These are phyloP conservation scores for Suillus placidus DNA, from an alignment of 768 basidiomycete species.

Conservation along the genomic window DNA sequence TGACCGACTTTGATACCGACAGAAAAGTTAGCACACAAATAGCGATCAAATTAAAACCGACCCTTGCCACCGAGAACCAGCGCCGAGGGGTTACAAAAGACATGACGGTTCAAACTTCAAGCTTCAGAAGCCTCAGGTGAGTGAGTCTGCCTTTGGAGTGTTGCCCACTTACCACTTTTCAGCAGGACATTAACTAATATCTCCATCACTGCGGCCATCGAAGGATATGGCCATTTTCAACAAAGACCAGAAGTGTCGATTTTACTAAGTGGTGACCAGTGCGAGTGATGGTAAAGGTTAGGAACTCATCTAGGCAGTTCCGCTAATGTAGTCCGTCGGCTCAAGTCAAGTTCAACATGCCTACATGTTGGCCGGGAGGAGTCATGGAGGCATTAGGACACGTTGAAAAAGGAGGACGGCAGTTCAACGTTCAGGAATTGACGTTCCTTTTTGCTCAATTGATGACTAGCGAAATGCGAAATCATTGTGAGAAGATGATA, in stretches of 20 bases:
- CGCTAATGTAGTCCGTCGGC: neutral
- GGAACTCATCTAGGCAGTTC: neutral
- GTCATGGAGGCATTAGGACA: neutral
- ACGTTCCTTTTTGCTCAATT: neutral
- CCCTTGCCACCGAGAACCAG: neutral
- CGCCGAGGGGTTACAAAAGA: neutral
- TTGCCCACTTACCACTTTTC: neutral
- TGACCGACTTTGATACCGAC: neutral
- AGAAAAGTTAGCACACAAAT: neutral
- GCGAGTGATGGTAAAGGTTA: neutral
- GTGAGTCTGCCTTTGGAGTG: neutral
- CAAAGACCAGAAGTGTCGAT: neutral
- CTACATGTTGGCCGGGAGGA: neutral
- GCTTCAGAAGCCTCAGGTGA: neutral
- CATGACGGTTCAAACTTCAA: too few relatives aligned
- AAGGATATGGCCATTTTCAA: neutral
- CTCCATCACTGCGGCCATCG: neutral
- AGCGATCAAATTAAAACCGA: neutral
- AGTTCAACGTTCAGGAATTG: neutral
- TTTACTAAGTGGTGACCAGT: neutral
- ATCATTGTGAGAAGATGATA: neutral
- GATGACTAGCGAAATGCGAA: neutral
- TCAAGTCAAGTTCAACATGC: neutral
- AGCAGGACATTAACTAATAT: neutral
- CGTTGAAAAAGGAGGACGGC: neutral